Evolutionary conservation across 306 rosid genomes (phyloP).

Genomic region (Acacia confusa): DNA sequence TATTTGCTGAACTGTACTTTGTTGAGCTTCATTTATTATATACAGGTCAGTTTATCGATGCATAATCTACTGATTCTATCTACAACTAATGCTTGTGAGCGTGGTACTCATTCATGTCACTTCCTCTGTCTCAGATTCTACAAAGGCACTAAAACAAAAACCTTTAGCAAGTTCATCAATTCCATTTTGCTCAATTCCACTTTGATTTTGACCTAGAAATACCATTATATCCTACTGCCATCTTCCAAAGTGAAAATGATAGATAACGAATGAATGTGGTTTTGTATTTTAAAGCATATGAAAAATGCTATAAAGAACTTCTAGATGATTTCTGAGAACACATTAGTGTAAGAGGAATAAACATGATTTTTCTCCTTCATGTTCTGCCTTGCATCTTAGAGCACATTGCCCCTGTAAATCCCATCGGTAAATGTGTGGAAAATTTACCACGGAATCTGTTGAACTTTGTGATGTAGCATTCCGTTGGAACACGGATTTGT

Average conservation of each 20-base stretch:
- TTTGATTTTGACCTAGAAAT: slow-evolving; percentile 52
- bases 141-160: no score
- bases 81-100: no score
- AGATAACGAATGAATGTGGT: slow-evolving; percentile 93
- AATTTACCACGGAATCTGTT: no score
- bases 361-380: not conserved
- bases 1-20: not conserved
- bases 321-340: slow-evolving; percentile 52
- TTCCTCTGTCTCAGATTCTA: no score
- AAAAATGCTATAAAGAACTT: slow-evolving; percentile 71
- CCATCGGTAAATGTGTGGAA: not conserved
- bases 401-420: slow-evolving; percentile 5
- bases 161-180: no score
- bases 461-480: no score
- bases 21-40: not conserved
- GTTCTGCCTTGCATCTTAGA: slow-evolving; percentile 10
- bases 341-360: slow-evolving; percentile 62
- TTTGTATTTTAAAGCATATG: slow-evolving; percentile 84
- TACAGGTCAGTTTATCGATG: no score
- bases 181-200: no score
- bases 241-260: slow-evolving; percentile 88
- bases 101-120: no score
- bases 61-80: no score
- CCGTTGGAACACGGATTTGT: no score
- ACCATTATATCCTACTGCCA: slow-evolving; percentile 73